A percentile compares a stretch with the other conserved stretches of the same genome.
phyloP scores from a whole-genome alignment of 495 filamentous ascomycete genomes.

The Hyaloscypha bicolor region DNA sequence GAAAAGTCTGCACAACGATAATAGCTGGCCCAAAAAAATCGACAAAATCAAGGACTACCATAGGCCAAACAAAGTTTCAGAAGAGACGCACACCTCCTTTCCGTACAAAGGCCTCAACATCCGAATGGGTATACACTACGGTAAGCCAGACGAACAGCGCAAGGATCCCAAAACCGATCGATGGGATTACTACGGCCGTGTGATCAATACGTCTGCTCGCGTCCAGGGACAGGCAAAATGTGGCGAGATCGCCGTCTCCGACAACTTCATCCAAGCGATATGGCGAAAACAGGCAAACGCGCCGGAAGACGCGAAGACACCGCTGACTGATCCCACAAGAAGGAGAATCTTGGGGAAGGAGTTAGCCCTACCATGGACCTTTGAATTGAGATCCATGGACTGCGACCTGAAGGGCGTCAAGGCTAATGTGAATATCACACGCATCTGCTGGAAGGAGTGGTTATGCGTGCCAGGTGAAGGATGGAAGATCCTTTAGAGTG shows the following conservation, averaged over 20 bases:
- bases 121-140: constrained; percentile 21
- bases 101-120: neutral
- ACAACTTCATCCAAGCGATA: constrained; percentile 6
- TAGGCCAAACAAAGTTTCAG: neutral
- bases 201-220: constrained; percentile 10
- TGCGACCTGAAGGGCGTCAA: no score
- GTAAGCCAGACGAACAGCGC: neutral
- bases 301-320: no score
- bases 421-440: no score
- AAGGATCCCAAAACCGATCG: neutral
- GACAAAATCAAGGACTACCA: constrained; percentile 6
- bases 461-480: no score
- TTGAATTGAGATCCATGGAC: no score
- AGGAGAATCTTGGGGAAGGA: constrained; percentile 1
- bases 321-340: no score
- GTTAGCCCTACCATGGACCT: no score
- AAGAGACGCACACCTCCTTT: neutral
- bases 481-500: no score
- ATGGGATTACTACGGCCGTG: constrained; percentile 12
- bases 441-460: no score
- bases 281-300: no score
- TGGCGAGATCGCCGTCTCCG: constrained; percentile 20
- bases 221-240: constrained; percentile 7
- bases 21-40: constrained; percentile 3
- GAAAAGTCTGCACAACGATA: neutral